These are phyloP conservation scores for Pseudogymnoascus sp. DNA, from an alignment of 2,329 filamentous ascomycete species.

Conservation along the genomic window DNA sequence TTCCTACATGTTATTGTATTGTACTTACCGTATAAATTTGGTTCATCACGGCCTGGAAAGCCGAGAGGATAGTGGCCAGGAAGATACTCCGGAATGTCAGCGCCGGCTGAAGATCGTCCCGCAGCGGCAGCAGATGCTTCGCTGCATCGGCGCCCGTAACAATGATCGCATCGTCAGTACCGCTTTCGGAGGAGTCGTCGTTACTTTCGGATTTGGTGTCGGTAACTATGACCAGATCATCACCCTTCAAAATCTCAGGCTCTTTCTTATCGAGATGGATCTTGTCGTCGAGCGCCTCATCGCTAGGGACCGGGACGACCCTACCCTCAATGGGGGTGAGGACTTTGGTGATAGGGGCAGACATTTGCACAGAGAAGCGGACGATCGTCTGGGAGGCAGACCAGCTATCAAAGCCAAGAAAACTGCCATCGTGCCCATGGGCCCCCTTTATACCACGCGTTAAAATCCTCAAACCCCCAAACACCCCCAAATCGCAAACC, in stretches of 20 bases:
- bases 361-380: slow-evolving; percentile 16
- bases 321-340: slow-evolving; percentile 27
- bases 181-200: slow-evolving; percentile 27
- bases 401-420: not conserved
- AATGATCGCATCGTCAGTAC: slow-evolving; percentile 38
- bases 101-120: slow-evolving; percentile 44
- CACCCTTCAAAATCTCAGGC: slow-evolving; percentile 15
- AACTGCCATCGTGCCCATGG: not conserved
- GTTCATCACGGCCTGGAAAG: slow-evolving; percentile 47
- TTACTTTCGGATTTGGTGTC: slow-evolving; percentile 22
- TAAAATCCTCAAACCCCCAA: not conserved
- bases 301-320: slow-evolving; percentile 25
- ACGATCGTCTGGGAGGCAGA: slow-evolving; percentile 4
- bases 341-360: slow-evolving; percentile 17
- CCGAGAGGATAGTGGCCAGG: slow-evolving; percentile 40
- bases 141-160: slow-evolving; percentile 45
- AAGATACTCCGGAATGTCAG: slow-evolving; percentile 47
- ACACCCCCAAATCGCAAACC: not conserved
- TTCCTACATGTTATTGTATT: not conserved
- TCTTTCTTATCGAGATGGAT: slow-evolving; percentile 11
- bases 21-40: slow-evolving; percentile 44
- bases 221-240: slow-evolving; percentile 2
- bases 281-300: slow-evolving; percentile 29
- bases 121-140: slow-evolving; percentile 39
- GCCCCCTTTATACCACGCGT: not conserved